Evolutionary conservation across 306 rosid genomes (phyloP), one percentile per base, ranked within the genome.

Genomic region (Prunus armeniaca): DNA sequence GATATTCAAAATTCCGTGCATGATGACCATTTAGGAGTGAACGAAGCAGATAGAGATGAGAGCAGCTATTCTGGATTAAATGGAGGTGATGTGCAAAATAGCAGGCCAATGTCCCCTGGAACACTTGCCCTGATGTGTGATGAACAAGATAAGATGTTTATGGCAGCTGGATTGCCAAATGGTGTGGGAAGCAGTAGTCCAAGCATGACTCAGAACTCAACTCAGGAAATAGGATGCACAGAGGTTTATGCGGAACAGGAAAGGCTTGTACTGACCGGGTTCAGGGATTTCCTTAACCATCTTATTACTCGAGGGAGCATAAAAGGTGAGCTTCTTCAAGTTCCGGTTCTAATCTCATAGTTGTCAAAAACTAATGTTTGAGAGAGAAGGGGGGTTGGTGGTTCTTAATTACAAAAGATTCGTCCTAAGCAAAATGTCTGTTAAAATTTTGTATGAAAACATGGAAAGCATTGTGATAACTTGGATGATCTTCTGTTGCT

Each of bases 51-150:
- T 45, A 69, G 65, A 81, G 75, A 71, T 68, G 86, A 47, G 18
- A 62, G 41, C 46, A 61, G 41, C 73, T 85, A 67, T 76, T 81
- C 84, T 63, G 74, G 84, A 57, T 75, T 70, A 43, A 81, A 81
- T 80, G 86, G 79, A 78, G 78, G 71, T 74, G 83, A 81, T 81
- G 71, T 52, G 32, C 81, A 68, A 74, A 75, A 74, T 73, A 69
- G 71, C 61, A 72, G 82, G 81, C 92, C 90, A 60, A 30, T 85
- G 78, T 91, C 97, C 47, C 97, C 97, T 10, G 91, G 84, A 79
- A 89, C 97, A 18, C 87, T 85, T 54, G 88, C 92, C 55, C 86
- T 89, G 84, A 84, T 88, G 97, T 91, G 97, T 84, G 88, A 91
- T 79, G 97, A 91, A 87, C 82, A 79, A 55, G 90, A 82, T 79